Percentiles rank a stretch among this genome's conserved stretches.
Evolutionary conservation across 2,329 filamentous ascomycete species (phyloP).

Genomic region (Daldinia sp.): DNA sequence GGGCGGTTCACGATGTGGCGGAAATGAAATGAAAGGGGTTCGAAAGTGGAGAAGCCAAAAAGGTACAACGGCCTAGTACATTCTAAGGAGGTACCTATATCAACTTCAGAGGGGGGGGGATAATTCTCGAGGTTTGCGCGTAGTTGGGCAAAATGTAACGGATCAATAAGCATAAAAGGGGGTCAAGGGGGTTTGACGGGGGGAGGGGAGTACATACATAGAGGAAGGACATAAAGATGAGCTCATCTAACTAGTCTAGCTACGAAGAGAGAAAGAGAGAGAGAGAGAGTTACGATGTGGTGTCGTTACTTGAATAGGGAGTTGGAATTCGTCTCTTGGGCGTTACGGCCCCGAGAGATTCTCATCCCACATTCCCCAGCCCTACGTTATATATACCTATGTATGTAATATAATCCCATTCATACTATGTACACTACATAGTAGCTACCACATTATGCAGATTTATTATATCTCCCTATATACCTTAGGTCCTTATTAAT

Average conservation of each 20-base stretch:
- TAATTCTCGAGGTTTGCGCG: too few species aligned
- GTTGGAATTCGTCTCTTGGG: background rate
- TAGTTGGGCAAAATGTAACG: too few species aligned
- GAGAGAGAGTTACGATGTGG: background rate
- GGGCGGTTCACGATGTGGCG: background rate
- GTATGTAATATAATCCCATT: too few species aligned
- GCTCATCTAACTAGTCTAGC: background rate
- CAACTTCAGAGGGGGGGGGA: background rate
- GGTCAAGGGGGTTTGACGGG: too few species aligned
- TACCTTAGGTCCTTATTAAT: too few species aligned
- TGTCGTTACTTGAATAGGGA: background rate
- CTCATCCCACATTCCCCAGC: background rate
- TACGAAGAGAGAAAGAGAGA: background rate
- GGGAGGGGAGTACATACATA: too few species aligned
- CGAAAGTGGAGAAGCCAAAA: conserved; percentile 1
- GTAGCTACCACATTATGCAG: background rate
- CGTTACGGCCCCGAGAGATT: background rate
- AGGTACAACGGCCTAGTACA: too few species aligned
- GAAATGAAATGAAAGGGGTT: conserved; percentile 8
- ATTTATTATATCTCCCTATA: background rate
- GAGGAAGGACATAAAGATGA: too few species aligned
- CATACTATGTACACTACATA: background rate
- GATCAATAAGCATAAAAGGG: background rate
- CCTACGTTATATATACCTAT: background rate
- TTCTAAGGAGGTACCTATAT: background rate